Conservation (phyloP, 352 stramenopile genomes). For the Phytophthora foliorum region DNA sequence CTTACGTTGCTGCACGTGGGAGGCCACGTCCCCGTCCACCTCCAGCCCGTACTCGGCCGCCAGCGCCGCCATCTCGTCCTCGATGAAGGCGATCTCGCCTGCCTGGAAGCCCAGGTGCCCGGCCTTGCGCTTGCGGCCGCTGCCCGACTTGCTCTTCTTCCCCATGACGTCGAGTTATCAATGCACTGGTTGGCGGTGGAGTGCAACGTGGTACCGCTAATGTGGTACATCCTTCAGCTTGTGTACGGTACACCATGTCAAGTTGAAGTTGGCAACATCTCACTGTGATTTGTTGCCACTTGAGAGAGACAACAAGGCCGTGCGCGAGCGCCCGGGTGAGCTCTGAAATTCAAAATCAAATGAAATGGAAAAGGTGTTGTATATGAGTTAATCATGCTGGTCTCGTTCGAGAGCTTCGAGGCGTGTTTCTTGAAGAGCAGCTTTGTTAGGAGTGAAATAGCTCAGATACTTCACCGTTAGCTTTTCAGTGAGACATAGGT, state of each 20-base stretch:
- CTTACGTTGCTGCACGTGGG: conserved; percentile 68
- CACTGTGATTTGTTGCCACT: no score
- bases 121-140: conserved; percentile 70
- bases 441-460: no score
- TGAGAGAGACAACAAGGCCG: no score
- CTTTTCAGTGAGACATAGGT: no score
- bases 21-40: conserved; percentile 73
- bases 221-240: background rate
- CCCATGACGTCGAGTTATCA: conserved; percentile 13
- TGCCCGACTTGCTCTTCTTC: conserved; percentile 34
- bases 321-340: no score
- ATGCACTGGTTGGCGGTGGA: background rate
- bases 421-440: no score
- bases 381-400: no score
- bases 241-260: background rate
- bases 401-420: no score
- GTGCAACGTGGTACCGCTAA: background rate
- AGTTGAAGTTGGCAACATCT: background rate
- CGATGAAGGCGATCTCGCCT: conserved; percentile 86
- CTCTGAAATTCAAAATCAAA: no score
- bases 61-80: conserved; percentile 86
- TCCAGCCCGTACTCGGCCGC: conserved; percentile 82
- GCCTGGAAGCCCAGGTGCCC: conserved; percentile 79
- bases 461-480: no score
- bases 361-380: no score